A percentile compares a stretch with the other conserved stretches of the same genome.
Evolutionary conservation across 2,329 filamentous ascomycete genomes (phyloP).

Genomic region (Zelopaecilomyces penicillatus): DNA sequence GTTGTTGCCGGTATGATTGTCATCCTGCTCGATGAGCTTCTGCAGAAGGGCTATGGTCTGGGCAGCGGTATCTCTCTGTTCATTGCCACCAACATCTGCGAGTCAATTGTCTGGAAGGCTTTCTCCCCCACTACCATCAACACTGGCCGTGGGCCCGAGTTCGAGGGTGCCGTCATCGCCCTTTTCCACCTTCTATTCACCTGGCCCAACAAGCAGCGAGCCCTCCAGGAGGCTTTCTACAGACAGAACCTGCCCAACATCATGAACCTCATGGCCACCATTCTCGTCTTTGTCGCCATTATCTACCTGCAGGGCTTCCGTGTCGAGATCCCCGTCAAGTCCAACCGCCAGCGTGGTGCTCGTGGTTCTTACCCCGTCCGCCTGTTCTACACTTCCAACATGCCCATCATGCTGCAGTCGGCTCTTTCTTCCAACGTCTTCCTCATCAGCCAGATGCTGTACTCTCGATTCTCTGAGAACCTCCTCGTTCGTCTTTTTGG

Average conservation of each 20-base stretch:
- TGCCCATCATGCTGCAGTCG: constrained; percentile 99
- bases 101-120: constrained; percentile 99
- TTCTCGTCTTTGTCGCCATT: constrained; percentile 89
- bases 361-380: constrained; percentile 97
- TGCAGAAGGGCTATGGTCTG: constrained; percentile 98
- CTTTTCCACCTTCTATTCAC: constrained; percentile 97
- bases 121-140: constrained; percentile 99
- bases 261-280: constrained; percentile 94
- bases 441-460: constrained; percentile 98
- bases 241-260: constrained; percentile 98
- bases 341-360: constrained; percentile 95
- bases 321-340: constrained; percentile 99
- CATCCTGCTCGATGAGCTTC: constrained; percentile 95
- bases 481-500: constrained; percentile 94
- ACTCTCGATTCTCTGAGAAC: constrained; percentile 98
- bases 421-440: constrained; percentile 98
- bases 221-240: constrained; percentile 98
- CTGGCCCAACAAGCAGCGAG: constrained; percentile 98
- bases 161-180: constrained; percentile 95
- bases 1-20: constrained; percentile 97
- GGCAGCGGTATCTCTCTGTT: constrained; percentile 98
- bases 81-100: constrained; percentile 99
- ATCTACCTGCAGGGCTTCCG: constrained; percentile 99
- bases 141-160: constrained; percentile 97
- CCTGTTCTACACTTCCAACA: constrained; percentile 99